Conservation (phyloP, 768 basidiomycete species). For the Rhodosporidiobolus odoratus region DNA sequence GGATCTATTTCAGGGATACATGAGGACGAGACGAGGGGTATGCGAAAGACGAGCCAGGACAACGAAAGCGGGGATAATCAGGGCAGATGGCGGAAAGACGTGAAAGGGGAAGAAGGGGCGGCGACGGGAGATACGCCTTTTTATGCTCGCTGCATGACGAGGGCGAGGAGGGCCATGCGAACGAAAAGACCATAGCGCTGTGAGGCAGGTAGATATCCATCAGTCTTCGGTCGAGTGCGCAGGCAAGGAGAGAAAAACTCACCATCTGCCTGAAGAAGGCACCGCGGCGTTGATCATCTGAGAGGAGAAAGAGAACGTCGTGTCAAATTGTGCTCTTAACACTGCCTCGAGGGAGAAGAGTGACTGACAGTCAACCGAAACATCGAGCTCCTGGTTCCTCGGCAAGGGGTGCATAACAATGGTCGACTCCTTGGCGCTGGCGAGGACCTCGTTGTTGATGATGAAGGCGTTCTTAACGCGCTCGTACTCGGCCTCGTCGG, state of each 20-base stretch:
- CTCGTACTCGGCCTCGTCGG: conserved; percentile 73
- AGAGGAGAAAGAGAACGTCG: background rate
- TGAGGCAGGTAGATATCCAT: no score
- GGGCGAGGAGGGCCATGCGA: conserved; percentile 72
- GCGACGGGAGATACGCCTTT: background rate
- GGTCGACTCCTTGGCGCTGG: conserved; percentile 90
- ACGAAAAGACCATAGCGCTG: conserved; percentile 95
- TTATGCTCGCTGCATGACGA: conserved; percentile 51
- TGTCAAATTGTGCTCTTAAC: conserved; percentile 3
- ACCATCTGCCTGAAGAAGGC: conserved; percentile 98
- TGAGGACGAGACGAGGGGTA: no score
- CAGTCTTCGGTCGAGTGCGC: conserved; percentile 70
- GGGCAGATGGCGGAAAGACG: no score
- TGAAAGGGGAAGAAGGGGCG: background rate
- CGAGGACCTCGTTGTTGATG: conserved; percentile 87
- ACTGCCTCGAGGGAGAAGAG: background rate
- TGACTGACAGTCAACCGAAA: conserved; percentile 69
- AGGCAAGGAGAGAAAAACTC: background rate
- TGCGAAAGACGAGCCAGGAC: no score
- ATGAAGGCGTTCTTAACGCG: conserved; percentile 86
- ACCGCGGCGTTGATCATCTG: conserved; percentile 86
- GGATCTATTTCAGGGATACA: no score
- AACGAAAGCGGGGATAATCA: no score
- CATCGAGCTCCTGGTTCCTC: conserved; percentile 93
- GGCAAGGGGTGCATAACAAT: conserved; percentile 99